A percentile compares a stretch with the other conserved stretches of the same genome.
These are phyloP conservation scores for Bigelowiella natans DNA, from an alignment of 78 protist genomes.

Conservation along the genomic window DNA sequence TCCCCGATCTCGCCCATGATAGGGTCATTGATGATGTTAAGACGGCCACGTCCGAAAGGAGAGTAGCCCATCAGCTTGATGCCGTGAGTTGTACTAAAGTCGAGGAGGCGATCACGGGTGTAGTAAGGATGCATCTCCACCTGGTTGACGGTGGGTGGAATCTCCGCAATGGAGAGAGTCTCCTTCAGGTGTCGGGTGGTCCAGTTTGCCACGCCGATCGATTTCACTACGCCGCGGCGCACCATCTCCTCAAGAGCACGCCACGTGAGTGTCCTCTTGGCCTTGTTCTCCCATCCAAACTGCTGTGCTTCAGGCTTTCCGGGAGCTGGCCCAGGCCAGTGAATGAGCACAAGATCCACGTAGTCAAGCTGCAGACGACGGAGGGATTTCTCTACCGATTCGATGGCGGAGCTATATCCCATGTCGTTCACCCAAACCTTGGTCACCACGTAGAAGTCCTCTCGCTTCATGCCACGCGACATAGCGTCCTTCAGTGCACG, in stretches of 20 bases:
- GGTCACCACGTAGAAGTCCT: neutral
- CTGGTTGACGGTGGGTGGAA: neutral
- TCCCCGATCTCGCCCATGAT: neutral
- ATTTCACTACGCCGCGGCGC: neutral
- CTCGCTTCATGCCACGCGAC: neutral
- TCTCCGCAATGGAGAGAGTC: neutral
- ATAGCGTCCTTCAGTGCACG: neutral
- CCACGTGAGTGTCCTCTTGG: neutral
- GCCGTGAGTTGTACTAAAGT: neutral
- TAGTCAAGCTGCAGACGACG: neutral
- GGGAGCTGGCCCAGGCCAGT: neutral
- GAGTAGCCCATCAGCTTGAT: neutral
- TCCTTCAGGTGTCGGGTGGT: neutral
- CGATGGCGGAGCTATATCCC: neutral
- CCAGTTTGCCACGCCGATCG: neutral
- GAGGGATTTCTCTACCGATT: neutral
- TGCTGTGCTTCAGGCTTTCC: neutral
- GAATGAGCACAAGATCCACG: neutral
- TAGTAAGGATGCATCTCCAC: neutral
- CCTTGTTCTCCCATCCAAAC: neutral
- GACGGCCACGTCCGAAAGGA: neutral
- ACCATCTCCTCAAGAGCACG: neutral
- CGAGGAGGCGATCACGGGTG: neutral
- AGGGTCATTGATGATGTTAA: neutral
- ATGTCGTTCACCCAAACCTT: neutral